phyloP scores from a whole-genome alignment of 495 filamentous ascomycete species.

The Lasiosphaeria miniovina region DNA sequence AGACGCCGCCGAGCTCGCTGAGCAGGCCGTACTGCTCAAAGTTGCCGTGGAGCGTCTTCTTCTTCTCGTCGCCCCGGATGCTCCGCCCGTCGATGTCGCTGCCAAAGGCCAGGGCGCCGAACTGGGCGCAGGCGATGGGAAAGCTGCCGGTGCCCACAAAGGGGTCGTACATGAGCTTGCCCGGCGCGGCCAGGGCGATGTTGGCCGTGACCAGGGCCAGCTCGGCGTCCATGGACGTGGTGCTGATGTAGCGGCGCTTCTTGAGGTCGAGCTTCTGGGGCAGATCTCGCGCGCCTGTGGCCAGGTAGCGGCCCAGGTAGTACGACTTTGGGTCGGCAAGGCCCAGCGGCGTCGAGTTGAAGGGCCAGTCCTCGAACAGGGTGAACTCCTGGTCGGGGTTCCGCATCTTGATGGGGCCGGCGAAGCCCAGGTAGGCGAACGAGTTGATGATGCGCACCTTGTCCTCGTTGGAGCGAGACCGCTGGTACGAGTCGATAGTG shows the following conservation, averaged over 20 bases:
- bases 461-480: conserved; percentile 55
- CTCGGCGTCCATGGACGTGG: conserved; percentile 95
- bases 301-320: conserved; percentile 70
- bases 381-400: conserved; percentile 68
- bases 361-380: conserved; percentile 75
- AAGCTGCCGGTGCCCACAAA: conserved; percentile 96
- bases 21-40: conserved; percentile 78
- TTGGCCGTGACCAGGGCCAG: conserved; percentile 90
- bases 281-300: conserved; percentile 58
- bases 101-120: conserved; percentile 75
- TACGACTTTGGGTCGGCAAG: conserved; percentile 55
- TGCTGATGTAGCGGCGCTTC: conserved; percentile 87
- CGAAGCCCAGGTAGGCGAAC: conserved; percentile 74
- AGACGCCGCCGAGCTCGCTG: conserved; percentile 64
- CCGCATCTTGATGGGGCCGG: conserved; percentile 71
- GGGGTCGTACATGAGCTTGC: conserved; percentile 85
- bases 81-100: conserved; percentile 91
- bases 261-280: conserved; percentile 82
- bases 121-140: conserved; percentile 80
- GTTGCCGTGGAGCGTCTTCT: conserved; percentile 63
- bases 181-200: conserved; percentile 74
- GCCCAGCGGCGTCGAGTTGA: conserved; percentile 42
- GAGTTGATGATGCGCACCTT: conserved; percentile 73
- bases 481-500: conserved; percentile 71
- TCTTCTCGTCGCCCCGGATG: conserved; percentile 62